Base-by-base conservation (phyloP, 2,329 filamentous ascomycete genomes). In the Rosellinia necatrix region DNA sequence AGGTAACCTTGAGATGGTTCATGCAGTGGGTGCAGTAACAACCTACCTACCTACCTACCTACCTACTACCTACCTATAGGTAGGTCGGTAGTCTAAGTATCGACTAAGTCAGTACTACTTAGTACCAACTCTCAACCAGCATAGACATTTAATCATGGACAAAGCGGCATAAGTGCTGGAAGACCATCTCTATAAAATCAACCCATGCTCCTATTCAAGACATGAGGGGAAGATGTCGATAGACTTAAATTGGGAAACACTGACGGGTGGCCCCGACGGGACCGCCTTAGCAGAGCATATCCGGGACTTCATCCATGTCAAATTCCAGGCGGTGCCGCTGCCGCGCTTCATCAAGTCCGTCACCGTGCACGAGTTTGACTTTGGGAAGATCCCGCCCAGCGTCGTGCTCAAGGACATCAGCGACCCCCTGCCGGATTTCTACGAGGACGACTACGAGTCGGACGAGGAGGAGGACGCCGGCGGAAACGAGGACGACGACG, bases 271-370 rank as follows among this genome's bases (percentile, higher is more conserved):
- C 24, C 85, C 91, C 44, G 93, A 97, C 74, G 93, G 94, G 53
- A 82, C 87, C 62, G 89, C 85, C 50, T 86, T 97, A 59, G 92
- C 93, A 44, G 88, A 92, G 70, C 84, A 83, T 61, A 96, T 99
- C 74, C 90, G 93, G 63, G 86, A 87, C 68, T 99, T 99, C 76
- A 90, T 99, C 67, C 91, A 99, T 75, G 88, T 91, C 71, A 94
- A 92, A 69, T 99, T 99, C 75, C 94, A 99, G 76, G 86, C 91
- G 59, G 88, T 97, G 61, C 84, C 89, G 22, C 82, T 99, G 42
- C 94, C 94, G 56, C 90, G 92, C 68, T 97, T 99, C 81, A 97
- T 99, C 75, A 92, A 94, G 70, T 94, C 92, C 22, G 94, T 99
- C 66, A 89, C 91, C 51, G 92, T 97, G 35, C 92, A 97, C 72